These are phyloP conservation scores for Acarospora socialis DNA, from an alignment of 2,329 filamentous ascomycete genomes.

Conservation along the genomic window DNA sequence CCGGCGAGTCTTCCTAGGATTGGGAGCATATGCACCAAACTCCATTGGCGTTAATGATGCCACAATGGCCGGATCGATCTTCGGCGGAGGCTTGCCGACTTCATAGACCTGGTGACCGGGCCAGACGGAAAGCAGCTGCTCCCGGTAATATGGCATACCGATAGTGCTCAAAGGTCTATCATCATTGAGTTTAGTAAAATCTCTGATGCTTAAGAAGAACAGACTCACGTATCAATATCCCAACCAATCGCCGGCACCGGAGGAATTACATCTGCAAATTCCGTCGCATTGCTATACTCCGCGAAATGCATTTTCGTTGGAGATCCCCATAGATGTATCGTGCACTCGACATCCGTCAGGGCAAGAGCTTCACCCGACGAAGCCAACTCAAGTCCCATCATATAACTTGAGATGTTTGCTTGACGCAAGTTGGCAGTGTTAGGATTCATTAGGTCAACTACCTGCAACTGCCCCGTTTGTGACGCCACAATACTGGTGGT, in stretches of 20 bases:
- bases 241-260: slow-evolving; percentile 50
- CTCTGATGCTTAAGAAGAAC: neutral
- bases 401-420: slow-evolving; percentile 58
- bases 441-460: slow-evolving; percentile 89
- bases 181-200: slow-evolving; percentile 6
- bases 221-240: slow-evolving; percentile 51
- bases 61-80: slow-evolving; percentile 57
- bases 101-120: slow-evolving; percentile 72
- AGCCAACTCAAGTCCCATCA: slow-evolving; percentile 72
- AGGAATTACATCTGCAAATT: slow-evolving; percentile 56
- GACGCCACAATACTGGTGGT: slow-evolving; percentile 91
- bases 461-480: slow-evolving; percentile 82
- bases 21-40: slow-evolving; percentile 64
- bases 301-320: slow-evolving; percentile 76
- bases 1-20: slow-evolving; percentile 55
- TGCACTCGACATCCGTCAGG: slow-evolving; percentile 62
- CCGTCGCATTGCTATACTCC: slow-evolving; percentile 62
- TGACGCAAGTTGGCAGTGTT: slow-evolving; percentile 77
- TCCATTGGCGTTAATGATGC: slow-evolving; percentile 56
- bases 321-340: slow-evolving; percentile 78
- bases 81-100: slow-evolving; percentile 65
- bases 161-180: slow-evolving; percentile 63
- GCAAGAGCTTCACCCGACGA: slow-evolving; percentile 77
- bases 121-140: slow-evolving; percentile 77
- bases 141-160: slow-evolving; percentile 88